phyloP scores from a whole-genome alignment of 495 filamentous ascomycete genomes.

The Aspergillus sclerotioniger region DNA sequence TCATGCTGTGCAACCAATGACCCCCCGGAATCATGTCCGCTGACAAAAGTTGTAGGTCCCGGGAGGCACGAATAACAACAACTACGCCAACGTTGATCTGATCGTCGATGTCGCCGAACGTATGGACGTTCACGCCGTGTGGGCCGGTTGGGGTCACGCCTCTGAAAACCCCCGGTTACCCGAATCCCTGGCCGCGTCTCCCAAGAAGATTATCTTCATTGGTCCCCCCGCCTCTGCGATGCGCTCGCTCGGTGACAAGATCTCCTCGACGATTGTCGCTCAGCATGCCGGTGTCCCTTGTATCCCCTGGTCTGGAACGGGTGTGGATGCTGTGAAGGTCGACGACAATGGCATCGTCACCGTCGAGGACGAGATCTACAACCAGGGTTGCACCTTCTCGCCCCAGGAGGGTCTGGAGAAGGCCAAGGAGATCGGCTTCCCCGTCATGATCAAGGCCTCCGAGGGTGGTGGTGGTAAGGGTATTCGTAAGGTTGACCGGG shows the following conservation, averaged over 20 bases:
- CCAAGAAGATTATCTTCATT: constrained; percentile 98
- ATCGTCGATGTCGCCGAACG: constrained; percentile 99
- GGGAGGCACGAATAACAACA: constrained; percentile 99
- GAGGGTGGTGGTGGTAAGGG: constrained; percentile 99
- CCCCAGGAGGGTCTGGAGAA: constrained; percentile 85
- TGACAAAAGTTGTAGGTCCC: constrained; percentile 50
- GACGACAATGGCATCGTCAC: constrained; percentile 87
- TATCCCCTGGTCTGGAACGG: constrained; percentile 97
- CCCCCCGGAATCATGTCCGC: neutral
- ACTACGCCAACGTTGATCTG: constrained; percentile 99
- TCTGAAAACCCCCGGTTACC: constrained; percentile 98
- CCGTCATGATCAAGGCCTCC: constrained; percentile 99
- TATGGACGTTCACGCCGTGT: constrained; percentile 96
- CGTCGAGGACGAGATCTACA: constrained; percentile 81
- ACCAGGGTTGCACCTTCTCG: constrained; percentile 83
- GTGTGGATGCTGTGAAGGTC: constrained; percentile 76
- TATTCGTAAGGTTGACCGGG: constrained; percentile 90
- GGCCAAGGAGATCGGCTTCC: constrained; percentile 90
- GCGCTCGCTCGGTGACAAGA: constrained; percentile 98
- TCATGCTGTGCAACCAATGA: neutral
- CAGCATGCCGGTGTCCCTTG: constrained; percentile 96
- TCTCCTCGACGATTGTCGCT: constrained; percentile 98
- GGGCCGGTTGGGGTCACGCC: constrained; percentile 99
- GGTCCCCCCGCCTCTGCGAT: constrained; percentile 97
- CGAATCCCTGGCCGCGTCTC: constrained; percentile 90